Percentiles rank a stretch among this genome's conserved stretches.
These are phyloP conservation scores for Astrothelium macrocarpum DNA, from an alignment of 495 filamentous ascomycete genomes.

Conservation along the genomic window DNA sequence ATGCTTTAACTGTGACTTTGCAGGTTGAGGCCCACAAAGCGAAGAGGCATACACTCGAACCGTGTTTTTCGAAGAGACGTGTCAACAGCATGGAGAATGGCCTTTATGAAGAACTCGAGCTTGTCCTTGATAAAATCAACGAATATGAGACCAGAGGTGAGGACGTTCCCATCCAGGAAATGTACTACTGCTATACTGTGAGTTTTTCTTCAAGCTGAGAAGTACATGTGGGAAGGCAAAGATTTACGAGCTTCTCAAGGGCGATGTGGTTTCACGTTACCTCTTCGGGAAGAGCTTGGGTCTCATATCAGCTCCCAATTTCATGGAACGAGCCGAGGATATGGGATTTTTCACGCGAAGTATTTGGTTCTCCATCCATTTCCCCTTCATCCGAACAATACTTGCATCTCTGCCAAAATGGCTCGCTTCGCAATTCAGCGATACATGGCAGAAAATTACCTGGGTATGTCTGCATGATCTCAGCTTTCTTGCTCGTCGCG, in stretches of 20 bases:
- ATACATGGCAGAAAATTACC: neutral
- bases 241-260: neutral
- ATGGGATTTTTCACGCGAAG: neutral
- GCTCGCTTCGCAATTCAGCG: neutral
- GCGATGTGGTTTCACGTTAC: neutral
- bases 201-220: no score
- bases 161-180: neutral
- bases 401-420: neutral
- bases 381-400: neutral
- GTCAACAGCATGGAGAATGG: neutral
- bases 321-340: neutral
- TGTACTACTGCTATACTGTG: neutral
- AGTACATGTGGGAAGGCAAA: no score
- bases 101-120: neutral
- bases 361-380: neutral
- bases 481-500: no score
- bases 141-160: neutral
- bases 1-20: neutral
- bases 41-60: neutral
- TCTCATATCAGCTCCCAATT: neutral
- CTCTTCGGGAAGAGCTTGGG: neutral
- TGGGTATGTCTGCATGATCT: neutral
- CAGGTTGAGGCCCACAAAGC: neutral
- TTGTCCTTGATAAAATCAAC: neutral
- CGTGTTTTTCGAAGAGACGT: neutral